Evolutionary conservation across 768 basidiomycete species (phyloP), one percentile per base, ranked within the genome.

Genomic region (Podaxis mareebaensis): DNA sequence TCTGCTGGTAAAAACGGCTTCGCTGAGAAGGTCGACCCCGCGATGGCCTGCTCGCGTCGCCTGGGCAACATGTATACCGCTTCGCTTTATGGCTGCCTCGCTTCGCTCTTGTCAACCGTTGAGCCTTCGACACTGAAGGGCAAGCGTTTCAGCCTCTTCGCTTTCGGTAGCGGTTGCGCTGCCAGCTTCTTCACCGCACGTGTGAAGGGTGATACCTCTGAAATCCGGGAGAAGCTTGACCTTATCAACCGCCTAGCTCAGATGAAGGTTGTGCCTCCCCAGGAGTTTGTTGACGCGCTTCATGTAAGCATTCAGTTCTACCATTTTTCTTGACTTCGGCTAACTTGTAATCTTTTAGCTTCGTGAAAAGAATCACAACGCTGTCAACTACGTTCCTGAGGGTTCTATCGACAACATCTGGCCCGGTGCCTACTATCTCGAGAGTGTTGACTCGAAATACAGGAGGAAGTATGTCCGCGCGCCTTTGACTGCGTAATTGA

Each of bases 41-140:
- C 81, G 26, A 95, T 96, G 87, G 86, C 88, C 61, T 91, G 90
- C 79, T 94, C 95, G 28, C 86, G 87, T 72, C 89, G 95, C 51
- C 86, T 96, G 67, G 97, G 97, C 13, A 99, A 99, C 87, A 96
- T 95, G 91, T 98, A 99, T 84, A 96, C 97, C 12, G 97, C 91
- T 13, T 96, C 94, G 15, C 82, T 99, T 11, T 99, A 96, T 73
- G 95, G 94, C 51, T 95, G 95, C 68, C 87, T 99, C 64, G 92
- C 96, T 42, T 94, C 92, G 7, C 81, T 99, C 30, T 72, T 99
- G 48, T 85, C 91, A 51, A 82, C 82, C 26, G 85, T 93, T 42
- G 86, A 88, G 69, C 88, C 92, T 8, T 75, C 83, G 6, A 81
- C 86, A 67, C 81, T 96, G 59, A 76, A 81, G 70, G 89, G 86